Conservation (phyloP, 106 monocot species). For the Iris macrosiphon region DNA sequence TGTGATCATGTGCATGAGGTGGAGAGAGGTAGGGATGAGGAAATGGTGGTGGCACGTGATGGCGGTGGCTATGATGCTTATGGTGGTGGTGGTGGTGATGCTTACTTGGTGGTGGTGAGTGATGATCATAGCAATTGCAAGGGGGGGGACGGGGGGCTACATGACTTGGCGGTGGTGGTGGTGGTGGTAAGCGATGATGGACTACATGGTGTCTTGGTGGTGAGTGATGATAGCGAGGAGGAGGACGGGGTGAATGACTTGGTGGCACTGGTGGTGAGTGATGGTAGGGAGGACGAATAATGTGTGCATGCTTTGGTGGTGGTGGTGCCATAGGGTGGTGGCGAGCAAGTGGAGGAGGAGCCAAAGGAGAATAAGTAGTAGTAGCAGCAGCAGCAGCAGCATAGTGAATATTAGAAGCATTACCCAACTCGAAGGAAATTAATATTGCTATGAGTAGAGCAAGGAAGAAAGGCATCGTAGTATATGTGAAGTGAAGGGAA, state of each 20-base stretch:
- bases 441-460: too few relatives aligned
- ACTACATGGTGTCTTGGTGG: too few relatives aligned
- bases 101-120: not conserved
- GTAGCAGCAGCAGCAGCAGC: not conserved
- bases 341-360: not conserved
- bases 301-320: not conserved
- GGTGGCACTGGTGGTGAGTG: not conserved
- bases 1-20: not conserved
- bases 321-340: not conserved
- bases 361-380: not conserved
- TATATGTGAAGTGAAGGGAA: too few relatives aligned
- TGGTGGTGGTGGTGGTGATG: not conserved
- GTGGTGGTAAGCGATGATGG: too few relatives aligned
- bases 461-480: too few relatives aligned
- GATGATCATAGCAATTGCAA: too few relatives aligned
- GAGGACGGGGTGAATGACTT: not conserved
- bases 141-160: too few relatives aligned
- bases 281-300: not conserved
- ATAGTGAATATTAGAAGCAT: too few relatives aligned
- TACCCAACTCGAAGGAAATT: too few relatives aligned
- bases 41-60: not conserved
- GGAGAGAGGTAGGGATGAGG: not conserved
- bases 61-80: not conserved
- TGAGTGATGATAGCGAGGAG: not conserved
- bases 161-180: not conserved